Evolutionary conservation across 495 filamentous ascomycete species (phyloP), one percentile per base, ranked within the genome.

Genomic region (Trichoderma asperelloides): DNA sequence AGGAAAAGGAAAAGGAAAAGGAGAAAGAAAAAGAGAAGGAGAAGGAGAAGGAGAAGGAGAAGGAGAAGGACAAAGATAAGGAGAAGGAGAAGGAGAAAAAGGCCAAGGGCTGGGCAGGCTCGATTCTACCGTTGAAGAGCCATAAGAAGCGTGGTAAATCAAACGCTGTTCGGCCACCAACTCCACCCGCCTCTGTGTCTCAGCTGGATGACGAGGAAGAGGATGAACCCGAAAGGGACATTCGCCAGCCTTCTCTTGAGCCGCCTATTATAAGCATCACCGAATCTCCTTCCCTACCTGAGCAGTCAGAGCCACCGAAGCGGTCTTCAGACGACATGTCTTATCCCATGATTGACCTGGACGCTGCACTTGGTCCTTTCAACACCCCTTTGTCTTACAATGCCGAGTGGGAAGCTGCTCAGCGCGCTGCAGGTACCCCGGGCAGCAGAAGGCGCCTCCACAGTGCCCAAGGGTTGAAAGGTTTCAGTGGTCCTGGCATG

Each of bases 341-440:
- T 62, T 92, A 87, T 70, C 91, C 89, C 6, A 86, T 96, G 68
- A 94, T 98, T 65, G 95, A 98, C 78, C 80, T 98, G 49, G 95
- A 98, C 81, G 95, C 93, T 43, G 95, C 94, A n/a, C 80, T 98
- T 13, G 91, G 91, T 2, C 93, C 95, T 0, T 96, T 96, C 78
- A 93, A 95, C 72, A 94, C 91, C 1, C 91, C 92, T 4, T 78
- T 84, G 68, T 82, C 81, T 70, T 79, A 76, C 64, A 84, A 84
- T 69, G 74, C 82, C 18, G 83, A 84, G 67, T 85, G 84, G 84
- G 83, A 86, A 40, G 78, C 78, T 13, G 81, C 83, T 23, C 82
- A 85, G 68, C 72, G 79, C 51, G 86, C 82, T 63, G 86, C 84
- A 30, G 87, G 84, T 15, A 45, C 39, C 11, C 39, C 41, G n/a